Evolutionary conservation across 495 filamentous ascomycete species (phyloP), one percentile per base, ranked within the genome.

Genomic region (Aspergillus cristatus): DNA sequence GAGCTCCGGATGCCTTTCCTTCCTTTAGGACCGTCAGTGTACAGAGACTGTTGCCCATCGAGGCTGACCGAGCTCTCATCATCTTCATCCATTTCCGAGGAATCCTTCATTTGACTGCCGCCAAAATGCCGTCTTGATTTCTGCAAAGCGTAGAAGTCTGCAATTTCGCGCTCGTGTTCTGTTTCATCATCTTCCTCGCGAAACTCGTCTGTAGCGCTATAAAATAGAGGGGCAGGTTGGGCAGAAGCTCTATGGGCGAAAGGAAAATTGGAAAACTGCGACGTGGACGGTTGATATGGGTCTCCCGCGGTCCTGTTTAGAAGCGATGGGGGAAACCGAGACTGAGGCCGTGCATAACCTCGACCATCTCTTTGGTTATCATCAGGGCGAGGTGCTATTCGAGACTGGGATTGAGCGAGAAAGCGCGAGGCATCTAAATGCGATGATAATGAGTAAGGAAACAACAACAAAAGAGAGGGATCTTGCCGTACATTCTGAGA

Each of bases 401-500:
- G 80, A 24, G 91, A 94, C 66, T 96, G 89, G 37, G 91, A 97
- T 74, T 98, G 91, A 34, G 91, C 88, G 44, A 98, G 79, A 57
- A 98, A 98, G 35, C 82, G 82, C 37, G 93, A 97, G 48, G 91
- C 91, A 82, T 98, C 91, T 98, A 15, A 7, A 29, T 29, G 31
- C 46, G 7, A 35, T 22, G 43, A 18, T 28, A 29, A 32, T 36
- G 40, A 47, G 55, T 42, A 54, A 41, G 17, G 18, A 42, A 32
- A 11, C 14, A 22, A 1, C 13, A 4, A 24, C 20, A 24, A 4
- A 8, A 24, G 4, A 11, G 22, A 15, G 43, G 20, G n/a, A n/a
- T n/a, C n/a, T n/a, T n/a, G 25, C 71, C 89, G 68, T 75, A 94
- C 89, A 96, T 82, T 95, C 90, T 24, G 90, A 97, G 65, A 97